Evolutionary conservation across 805 yeast genomes (phyloP).

Genomic region (Wickerhamiella brachini): DNA sequence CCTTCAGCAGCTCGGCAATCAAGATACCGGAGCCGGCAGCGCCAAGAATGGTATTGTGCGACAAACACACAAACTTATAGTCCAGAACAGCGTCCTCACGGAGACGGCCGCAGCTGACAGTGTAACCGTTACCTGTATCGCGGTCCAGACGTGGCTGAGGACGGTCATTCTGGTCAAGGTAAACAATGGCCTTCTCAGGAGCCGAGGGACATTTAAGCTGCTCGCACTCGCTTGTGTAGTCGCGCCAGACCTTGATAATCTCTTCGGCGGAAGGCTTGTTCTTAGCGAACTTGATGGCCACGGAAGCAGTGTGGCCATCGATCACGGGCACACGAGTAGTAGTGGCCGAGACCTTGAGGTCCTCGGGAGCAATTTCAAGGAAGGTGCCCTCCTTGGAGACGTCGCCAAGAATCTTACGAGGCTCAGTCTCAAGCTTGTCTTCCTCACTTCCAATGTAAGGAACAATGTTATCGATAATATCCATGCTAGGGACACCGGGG

Average conservation of each 20-base stretch:
- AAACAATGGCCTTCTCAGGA: conserved; percentile 84
- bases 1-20: conserved; percentile 79
- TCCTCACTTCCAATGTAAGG: conserved; percentile 96
- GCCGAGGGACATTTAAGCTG: conserved; percentile 77
- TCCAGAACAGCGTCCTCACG: conserved; percentile 90
- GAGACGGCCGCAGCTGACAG: conserved; percentile 88
- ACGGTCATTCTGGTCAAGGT: conserved; percentile 79
- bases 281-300: conserved; percentile 68
- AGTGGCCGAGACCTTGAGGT: conserved; percentile 82
- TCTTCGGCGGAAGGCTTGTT: conserved; percentile 76
- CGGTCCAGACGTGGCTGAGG: conserved; percentile 98
- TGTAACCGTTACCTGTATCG: conserved; percentile 85
- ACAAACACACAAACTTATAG: conserved; percentile 90
- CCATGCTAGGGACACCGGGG: conserved; percentile 95
- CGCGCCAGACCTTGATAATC: conserved; percentile 53
- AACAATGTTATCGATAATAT: conserved; percentile 82
- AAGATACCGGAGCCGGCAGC: conserved; percentile 98
- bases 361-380: conserved; percentile 31
- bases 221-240: conserved; percentile 74
- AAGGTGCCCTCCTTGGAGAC: conserved; percentile 31
- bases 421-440: conserved; percentile 97
- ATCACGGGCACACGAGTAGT: conserved; percentile 94
- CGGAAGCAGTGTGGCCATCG: conserved; percentile 96
- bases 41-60: conserved; percentile 94
- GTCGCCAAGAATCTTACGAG: conserved; percentile 81